A percentile compares a stretch with the other conserved stretches of the same genome.
Conservation (phyloP, 208 protist genomes). For the Leishmania aethiopica region DNA sequence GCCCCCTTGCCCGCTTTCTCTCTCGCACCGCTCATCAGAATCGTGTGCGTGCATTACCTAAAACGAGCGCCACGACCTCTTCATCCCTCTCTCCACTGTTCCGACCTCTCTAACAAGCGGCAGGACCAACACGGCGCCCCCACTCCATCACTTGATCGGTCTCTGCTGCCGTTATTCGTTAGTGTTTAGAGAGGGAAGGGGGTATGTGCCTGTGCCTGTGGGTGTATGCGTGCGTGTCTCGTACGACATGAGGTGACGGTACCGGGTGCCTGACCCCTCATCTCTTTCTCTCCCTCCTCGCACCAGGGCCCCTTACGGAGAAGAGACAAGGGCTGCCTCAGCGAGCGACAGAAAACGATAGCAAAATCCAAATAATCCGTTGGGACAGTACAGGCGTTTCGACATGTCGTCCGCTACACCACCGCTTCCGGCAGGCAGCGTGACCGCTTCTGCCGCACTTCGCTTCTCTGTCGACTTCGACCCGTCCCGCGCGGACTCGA, state of each 20-base stretch:
- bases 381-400: background rate
- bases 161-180: background rate
- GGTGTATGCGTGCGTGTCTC: conserved; percentile 8
- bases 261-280: background rate
- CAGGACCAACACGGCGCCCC: background rate
- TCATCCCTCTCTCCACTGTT: background rate
- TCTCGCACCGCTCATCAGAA: background rate
- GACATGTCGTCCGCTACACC: background rate
- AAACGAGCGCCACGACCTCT: background rate
- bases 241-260: background rate
- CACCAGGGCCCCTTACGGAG: background rate
- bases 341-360: background rate
- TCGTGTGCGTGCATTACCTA: background rate
- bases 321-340: background rate
- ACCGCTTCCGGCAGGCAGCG: background rate
- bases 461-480: conserved; percentile 32
- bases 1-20: background rate
- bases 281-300: background rate
- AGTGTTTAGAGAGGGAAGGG: background rate
- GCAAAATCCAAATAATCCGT: background rate
- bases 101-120: background rate
- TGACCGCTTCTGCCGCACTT: conserved; percentile 17
- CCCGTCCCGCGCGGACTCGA: conserved; percentile 15
- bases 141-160: background rate
- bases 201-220: background rate